Percentiles rank a stretch among this genome's conserved stretches.
phyloP scores from a whole-genome alignment of 352 stramenopile species.

The Halophytophthora polymorphica region DNA sequence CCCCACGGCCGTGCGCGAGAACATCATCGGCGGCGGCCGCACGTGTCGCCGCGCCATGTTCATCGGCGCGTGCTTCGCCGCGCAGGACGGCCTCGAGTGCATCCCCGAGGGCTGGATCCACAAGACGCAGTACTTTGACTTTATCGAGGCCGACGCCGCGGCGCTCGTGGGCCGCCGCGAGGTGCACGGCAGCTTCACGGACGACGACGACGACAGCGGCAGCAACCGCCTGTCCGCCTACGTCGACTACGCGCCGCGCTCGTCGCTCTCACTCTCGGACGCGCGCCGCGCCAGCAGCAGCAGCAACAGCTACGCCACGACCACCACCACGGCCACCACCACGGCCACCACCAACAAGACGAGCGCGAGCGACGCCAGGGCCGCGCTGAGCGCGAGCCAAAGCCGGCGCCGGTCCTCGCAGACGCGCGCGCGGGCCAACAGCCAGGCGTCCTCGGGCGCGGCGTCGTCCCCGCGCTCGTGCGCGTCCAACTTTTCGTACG shows the following conservation, averaged over 20 bases:
- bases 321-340: too few relatives aligned
- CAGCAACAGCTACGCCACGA: conserved; percentile 18
- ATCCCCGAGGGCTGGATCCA: conserved; percentile 73
- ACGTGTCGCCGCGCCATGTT: conserved; percentile 81
- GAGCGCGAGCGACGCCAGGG: too few relatives aligned
- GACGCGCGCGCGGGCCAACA: conserved; percentile 48
- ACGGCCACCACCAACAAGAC: too few relatives aligned
- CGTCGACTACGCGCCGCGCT: conserved; percentile 50
- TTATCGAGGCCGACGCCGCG: conserved; percentile 73
- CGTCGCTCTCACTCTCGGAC: conserved; percentile 28
- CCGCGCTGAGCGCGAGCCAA: conserved; percentile 13
- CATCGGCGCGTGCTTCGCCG: conserved; percentile 77
- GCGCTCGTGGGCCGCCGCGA: conserved; percentile 64
- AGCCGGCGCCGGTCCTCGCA: conserved; percentile 16
- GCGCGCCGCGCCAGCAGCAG: conserved; percentile 14
- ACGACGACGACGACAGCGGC: conserved; percentile 41
- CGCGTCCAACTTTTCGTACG: conserved; percentile 79
- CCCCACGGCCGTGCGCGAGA: conserved; percentile 71
- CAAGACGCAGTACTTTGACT: conserved; percentile 82
- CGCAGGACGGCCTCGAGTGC: conserved; percentile 61
- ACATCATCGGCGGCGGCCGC: conserved; percentile 77
- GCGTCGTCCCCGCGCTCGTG: conserved; percentile 62
- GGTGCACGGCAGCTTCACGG: conserved; percentile 52
- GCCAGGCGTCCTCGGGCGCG: conserved; percentile 54
- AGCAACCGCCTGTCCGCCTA: conserved; percentile 38